A percentile compares a stretch with the other conserved stretches of the same genome.
Conservation (phyloP, 768 basidiomycete species). For the Scleroderma citrinum region DNA sequence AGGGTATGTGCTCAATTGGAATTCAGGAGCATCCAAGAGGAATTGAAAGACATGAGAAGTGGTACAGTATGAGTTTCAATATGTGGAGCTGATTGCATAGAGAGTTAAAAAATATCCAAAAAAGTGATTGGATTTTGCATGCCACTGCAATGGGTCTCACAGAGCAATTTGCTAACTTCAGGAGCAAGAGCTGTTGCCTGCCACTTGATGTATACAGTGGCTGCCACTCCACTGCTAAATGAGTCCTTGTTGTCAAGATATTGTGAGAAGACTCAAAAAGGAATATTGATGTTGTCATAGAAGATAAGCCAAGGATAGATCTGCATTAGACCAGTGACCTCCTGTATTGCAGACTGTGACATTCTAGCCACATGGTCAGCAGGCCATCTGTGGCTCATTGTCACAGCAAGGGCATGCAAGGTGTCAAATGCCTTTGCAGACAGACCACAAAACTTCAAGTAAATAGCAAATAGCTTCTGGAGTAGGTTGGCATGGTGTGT, state of each 20-base stretch:
- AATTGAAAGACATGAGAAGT: slow-evolving; percentile 20
- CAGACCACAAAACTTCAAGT: background rate
- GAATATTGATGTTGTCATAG: slow-evolving; percentile 15
- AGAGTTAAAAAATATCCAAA: slow-evolving; percentile 18
- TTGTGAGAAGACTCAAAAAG: slow-evolving; percentile 34
- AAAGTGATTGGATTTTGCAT: slow-evolving; percentile 17
- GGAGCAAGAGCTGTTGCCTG: slow-evolving; percentile 11
- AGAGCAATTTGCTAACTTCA: slow-evolving; percentile 14
- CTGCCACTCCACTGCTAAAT: slow-evolving; percentile 33
- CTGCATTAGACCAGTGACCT: background rate
- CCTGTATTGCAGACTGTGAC: background rate
- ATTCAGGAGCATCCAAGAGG: slow-evolving; percentile 32
- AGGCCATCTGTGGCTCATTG: background rate
- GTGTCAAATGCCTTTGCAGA: background rate
- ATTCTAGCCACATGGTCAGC: background rate
- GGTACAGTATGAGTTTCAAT: background rate
- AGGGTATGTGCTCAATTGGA: slow-evolving; percentile 24
- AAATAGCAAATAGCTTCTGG: background rate
- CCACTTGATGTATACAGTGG: slow-evolving; percentile 28
- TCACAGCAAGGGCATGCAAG: background rate
- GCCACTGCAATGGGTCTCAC: slow-evolving; percentile 17
- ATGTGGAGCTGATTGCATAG: slow-evolving; percentile 6
- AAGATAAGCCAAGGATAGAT: background rate
- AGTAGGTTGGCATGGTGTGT: background rate
- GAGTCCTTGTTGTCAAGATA: slow-evolving; percentile 30